Evolutionary conservation across 1,139 yeast genomes (phyloP).

Genomic region (Yamadazyma membranifaciens): DNA sequence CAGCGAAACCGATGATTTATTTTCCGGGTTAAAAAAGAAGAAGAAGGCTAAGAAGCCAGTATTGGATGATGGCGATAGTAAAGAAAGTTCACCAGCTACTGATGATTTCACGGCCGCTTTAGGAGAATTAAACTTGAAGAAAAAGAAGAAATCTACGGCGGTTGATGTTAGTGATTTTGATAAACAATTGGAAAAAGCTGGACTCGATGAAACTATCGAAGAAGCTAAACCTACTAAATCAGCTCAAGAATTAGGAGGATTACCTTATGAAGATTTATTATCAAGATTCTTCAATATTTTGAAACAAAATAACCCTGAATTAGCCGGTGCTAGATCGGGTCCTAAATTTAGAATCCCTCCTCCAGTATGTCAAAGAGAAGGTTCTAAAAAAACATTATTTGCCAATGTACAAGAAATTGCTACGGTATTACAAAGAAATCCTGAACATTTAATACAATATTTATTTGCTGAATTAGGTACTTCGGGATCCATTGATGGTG

Average conservation of each 20-base stretch:
- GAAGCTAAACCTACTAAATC: constrained; percentile 16
- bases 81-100: constrained; percentile 31
- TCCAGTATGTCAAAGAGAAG: constrained; percentile 95
- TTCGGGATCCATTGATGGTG: constrained; percentile 98
- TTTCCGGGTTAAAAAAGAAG: constrained; percentile 55
- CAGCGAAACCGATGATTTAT: constrained; percentile 46
- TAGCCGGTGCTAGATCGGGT: constrained; percentile 94
- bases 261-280: constrained; percentile 76
- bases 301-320: constrained; percentile 93
- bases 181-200: constrained; percentile 87
- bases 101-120: constrained; percentile 64
- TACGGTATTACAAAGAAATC: constrained; percentile 91
- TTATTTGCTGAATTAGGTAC: constrained; percentile 99
- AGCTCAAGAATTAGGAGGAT: constrained; percentile 24
- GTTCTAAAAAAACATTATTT: constrained; percentile 92
- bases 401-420: constrained; percentile 95
- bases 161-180: constrained; percentile 78
- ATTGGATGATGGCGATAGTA: constrained; percentile 26
- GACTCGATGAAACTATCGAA: constrained; percentile 55
- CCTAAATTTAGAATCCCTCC: constrained; percentile 97
- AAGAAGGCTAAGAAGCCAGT: constrained; percentile 47
- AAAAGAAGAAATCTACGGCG: constrained; percentile 75
- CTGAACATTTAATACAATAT: constrained; percentile 95
- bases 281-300: constrained; percentile 82
- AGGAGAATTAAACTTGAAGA: constrained; percentile 78